Evolutionary conservation across 345 rosid species (phyloP).

Genomic region (Acer campestre): DNA sequence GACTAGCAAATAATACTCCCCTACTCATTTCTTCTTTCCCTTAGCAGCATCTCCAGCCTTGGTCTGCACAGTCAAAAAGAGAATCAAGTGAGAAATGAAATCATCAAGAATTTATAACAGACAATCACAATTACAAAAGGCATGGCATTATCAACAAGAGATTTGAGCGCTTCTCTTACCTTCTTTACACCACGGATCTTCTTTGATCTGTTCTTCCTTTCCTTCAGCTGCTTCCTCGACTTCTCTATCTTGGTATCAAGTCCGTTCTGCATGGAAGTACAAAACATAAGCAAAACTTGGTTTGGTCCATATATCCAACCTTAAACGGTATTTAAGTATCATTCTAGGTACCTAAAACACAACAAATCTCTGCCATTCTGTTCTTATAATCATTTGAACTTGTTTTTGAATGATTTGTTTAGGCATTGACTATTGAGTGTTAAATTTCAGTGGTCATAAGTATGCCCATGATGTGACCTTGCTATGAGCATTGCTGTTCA

Average conservation of each 20-base stretch:
- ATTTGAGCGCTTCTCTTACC: slow-evolving; percentile 38
- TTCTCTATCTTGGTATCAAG: slow-evolving; percentile 89
- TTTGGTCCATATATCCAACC: not conserved
- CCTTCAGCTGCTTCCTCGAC: slow-evolving; percentile 96
- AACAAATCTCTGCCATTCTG: not conserved
- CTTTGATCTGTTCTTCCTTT: slow-evolving; percentile 93
- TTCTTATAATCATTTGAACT: not conserved
- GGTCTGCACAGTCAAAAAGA: slow-evolving; percentile 47
- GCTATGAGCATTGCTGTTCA: too few species aligned
- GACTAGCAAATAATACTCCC: slow-evolving; percentile 1
- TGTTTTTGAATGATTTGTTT: not conserved
- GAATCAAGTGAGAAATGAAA: not conserved
- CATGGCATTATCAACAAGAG: not conserved
- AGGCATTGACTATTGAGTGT: not conserved
- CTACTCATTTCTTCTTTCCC: slow-evolving; percentile 74
- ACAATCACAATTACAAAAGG: not conserved
- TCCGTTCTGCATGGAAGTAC: slow-evolving; percentile 64
- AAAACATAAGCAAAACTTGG: not conserved
- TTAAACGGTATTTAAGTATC: not conserved
- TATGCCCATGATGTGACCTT: not conserved
- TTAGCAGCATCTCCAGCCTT: slow-evolving; percentile 90
- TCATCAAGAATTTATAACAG: not conserved
- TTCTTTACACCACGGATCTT: slow-evolving; percentile 97
- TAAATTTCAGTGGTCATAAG: not conserved
- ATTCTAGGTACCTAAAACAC: not conserved